phyloP scores from a whole-genome alignment of 306 rosid genomes.

The Lathyrus tuberosus region DNA sequence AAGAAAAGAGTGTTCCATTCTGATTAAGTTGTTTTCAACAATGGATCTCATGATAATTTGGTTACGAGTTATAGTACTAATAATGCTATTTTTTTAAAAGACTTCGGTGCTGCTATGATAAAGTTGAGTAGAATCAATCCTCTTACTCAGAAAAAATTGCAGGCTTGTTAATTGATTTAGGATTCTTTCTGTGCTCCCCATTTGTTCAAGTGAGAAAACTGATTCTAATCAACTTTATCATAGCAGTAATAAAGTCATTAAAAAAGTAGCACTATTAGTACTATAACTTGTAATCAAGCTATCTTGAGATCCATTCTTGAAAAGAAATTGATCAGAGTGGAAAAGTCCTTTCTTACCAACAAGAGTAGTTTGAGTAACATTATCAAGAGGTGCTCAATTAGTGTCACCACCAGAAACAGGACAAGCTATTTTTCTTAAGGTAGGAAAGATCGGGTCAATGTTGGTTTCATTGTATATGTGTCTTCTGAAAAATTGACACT shows the following conservation, averaged over 20 bases:
- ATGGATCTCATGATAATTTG: conserved; percentile 63
- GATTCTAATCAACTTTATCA: conserved; percentile 66
- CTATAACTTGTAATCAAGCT: conserved; percentile 55
- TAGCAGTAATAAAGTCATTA: conserved; percentile 66
- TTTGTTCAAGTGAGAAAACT: conserved; percentile 62
- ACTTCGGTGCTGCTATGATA: conserved; percentile 74
- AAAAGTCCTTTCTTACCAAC: conserved; percentile 60
- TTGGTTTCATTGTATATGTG: conserved; percentile 75
- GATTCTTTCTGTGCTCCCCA: conserved; percentile 62
- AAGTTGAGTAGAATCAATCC: conserved; percentile 67
- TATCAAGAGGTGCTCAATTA: conserved; percentile 66
- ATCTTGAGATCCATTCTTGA: conserved; percentile 53
- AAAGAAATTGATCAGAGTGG: conserved; percentile 76
- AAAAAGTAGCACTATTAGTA: conserved; percentile 37
- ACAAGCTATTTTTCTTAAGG: conserved; percentile 47
- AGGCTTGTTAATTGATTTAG: conserved; percentile 52
- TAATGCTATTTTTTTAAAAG: conserved; percentile 40
- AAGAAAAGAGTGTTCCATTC: conserved; percentile 70
- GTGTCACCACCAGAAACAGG: conserved; percentile 56
- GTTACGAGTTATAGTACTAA: conserved; percentile 54
- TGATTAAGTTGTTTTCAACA: conserved; percentile 69
- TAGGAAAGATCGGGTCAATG: conserved; percentile 57
- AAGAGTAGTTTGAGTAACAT: conserved; percentile 31
- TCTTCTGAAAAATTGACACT: conserved; percentile 54
- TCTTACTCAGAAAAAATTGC: conserved; percentile 69